A percentile compares a stretch with the other conserved stretches of the same genome.
phyloP scores from a whole-genome alignment of 495 filamentous ascomycete species.

The Bombardia bombarda region DNA sequence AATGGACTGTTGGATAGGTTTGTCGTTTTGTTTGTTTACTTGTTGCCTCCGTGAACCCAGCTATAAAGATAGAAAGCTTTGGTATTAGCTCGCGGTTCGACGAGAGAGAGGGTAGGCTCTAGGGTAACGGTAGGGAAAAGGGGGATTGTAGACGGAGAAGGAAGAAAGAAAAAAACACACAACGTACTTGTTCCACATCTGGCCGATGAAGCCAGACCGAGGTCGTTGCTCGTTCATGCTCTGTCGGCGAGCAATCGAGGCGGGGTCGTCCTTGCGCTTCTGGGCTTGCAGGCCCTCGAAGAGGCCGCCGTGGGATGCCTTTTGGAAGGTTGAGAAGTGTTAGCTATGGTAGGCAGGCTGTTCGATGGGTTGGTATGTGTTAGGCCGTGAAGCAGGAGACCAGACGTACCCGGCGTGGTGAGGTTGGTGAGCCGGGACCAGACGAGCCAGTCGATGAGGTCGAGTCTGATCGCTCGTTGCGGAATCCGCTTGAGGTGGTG shows the following conservation, averaged over 20 bases:
- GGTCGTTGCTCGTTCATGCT: slow-evolving; percentile 39
- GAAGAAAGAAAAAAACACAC: background rate
- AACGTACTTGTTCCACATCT: slow-evolving; percentile 40
- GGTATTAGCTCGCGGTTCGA: too few relatives aligned
- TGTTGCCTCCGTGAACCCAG: too few relatives aligned
- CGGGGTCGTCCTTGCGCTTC: slow-evolving; percentile 33
- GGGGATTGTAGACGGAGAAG: background rate
- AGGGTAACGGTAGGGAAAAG: too few relatives aligned
- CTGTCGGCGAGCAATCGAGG: slow-evolving; percentile 30
- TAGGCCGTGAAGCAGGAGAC: background rate
- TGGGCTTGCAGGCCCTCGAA: slow-evolving; percentile 36
- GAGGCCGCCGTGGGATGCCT: slow-evolving; percentile 28
- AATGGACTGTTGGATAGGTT: too few relatives aligned
- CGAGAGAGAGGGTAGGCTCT: too few relatives aligned
- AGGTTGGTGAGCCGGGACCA: background rate
- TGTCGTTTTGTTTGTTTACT: too few relatives aligned
- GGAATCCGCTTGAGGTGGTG: slow-evolving; percentile 3
- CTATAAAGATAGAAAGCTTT: too few relatives aligned
- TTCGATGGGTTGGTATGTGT: background rate
- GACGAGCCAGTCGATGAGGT: slow-evolving; percentile 18
- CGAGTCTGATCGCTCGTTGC: slow-evolving; percentile 21
- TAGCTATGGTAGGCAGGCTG: background rate
- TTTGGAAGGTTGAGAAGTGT: background rate
- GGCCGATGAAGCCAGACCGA: slow-evolving; percentile 30
- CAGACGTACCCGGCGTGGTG: slow-evolving; percentile 11